phyloP scores from a whole-genome alignment of 345 rosid species.

The Eucalyptus cladocalyx region DNA sequence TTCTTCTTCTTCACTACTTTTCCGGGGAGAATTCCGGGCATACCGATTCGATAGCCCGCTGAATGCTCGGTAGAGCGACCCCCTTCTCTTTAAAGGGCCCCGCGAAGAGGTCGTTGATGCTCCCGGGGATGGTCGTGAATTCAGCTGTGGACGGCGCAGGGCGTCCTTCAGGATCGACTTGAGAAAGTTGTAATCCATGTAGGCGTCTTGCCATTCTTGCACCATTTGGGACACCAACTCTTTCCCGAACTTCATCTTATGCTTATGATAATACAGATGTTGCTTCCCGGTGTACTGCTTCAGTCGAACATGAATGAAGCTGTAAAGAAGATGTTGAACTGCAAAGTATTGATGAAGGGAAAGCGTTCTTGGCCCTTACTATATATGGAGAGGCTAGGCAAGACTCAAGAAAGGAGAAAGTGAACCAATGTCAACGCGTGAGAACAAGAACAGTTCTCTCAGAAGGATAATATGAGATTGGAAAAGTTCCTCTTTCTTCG shows the following conservation, averaged over 20 bases:
- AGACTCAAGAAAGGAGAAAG: background rate
- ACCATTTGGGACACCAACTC: constrained; percentile 51
- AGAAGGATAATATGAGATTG: background rate
- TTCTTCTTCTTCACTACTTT: constrained; percentile 38
- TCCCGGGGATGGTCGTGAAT: background rate
- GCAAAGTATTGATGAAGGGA: background rate
- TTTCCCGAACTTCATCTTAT: constrained; percentile 52
- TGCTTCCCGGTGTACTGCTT: background rate
- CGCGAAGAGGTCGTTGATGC: constrained; percentile 1
- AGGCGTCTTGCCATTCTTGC: constrained; percentile 67
- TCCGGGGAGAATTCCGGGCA: background rate
- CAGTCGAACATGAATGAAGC: background rate
- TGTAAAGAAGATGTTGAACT: background rate
- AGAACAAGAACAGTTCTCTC: background rate
- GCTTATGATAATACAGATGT: background rate
- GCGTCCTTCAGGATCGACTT: constrained; percentile 24
- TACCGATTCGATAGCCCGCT: constrained; percentile 14
- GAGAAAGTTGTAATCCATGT: constrained; percentile 45
- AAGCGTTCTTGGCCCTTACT: background rate
- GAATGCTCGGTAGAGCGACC: constrained; percentile 22
- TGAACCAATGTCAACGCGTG: background rate
- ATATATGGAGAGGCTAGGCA: background rate
- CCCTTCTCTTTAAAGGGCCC: constrained; percentile 5
- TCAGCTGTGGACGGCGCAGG: constrained; percentile 2
- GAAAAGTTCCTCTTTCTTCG: background rate